Conservation (phyloP, 2,329 filamentous ascomycete genomes). For the Venturia asperata region DNA sequence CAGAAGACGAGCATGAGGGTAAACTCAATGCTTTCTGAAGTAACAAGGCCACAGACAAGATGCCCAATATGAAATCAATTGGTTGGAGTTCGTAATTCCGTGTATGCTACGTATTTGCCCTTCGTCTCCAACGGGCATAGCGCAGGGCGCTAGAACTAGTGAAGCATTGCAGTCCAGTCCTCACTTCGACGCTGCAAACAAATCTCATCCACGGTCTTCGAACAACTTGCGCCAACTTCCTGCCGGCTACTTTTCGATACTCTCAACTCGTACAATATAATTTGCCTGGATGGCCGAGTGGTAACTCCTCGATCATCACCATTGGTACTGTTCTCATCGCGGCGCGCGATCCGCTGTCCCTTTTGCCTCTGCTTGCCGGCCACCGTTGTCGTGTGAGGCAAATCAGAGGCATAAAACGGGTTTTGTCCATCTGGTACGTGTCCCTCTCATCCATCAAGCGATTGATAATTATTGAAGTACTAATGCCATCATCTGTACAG, state of each 20-base stretch:
- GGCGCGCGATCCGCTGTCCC: constrained; percentile 1
- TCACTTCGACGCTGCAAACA: constrained; percentile 1
- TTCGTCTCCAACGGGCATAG: not conserved
- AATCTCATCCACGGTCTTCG: not conserved
- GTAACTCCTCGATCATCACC: not conserved
- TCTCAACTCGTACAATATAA: not conserved
- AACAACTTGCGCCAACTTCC: not conserved
- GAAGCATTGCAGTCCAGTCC: constrained; percentile 2
- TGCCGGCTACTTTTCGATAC: not conserved
- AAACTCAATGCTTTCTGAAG: not conserved
- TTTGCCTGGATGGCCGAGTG: not conserved
- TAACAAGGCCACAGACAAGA: not conserved
- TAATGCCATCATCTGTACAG: constrained; percentile 2
- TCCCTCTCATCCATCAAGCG: not conserved
- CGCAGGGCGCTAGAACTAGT: not conserved
- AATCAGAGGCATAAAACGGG: not conserved
- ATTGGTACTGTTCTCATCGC: not conserved
- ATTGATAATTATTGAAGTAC: not conserved
- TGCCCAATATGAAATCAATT: not conserved
- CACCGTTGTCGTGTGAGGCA: not conserved
- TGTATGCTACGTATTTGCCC: not conserved
- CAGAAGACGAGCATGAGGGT: not conserved
- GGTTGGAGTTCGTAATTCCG: no score
- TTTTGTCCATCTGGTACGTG: not conserved
- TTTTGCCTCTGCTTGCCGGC: not conserved